A percentile compares a stretch with the other conserved stretches of the same genome.
Conservation (phyloP, 768 basidiomycete genomes). For the Xerocomellus chrysenteron region DNA sequence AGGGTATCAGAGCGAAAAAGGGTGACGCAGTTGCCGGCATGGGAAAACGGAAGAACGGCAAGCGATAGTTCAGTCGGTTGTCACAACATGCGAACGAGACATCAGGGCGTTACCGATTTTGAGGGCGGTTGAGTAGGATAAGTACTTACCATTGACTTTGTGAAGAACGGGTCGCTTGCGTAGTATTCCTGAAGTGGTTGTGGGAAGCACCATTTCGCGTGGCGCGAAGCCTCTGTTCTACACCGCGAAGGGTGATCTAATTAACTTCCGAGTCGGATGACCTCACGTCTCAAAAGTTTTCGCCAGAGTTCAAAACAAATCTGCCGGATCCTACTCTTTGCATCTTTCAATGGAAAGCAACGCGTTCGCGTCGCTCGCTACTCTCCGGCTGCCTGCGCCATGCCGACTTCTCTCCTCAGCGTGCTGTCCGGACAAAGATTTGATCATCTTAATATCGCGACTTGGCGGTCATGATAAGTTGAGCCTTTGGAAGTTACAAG, state of each 20-base stretch:
- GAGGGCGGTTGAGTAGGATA: not conserved
- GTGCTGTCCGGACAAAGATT: slow-evolving; percentile 85
- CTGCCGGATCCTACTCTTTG: not conserved
- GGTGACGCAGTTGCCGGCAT: slow-evolving; percentile 53
- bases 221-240: slow-evolving; percentile 20
- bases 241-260: slow-evolving; percentile 20
- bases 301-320: slow-evolving; percentile 1
- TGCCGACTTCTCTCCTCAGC: slow-evolving; percentile 60
- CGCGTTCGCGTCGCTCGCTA: slow-evolving; percentile 56
- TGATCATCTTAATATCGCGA: slow-evolving; percentile 65
- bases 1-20: slow-evolving; percentile 67
- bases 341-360: slow-evolving; percentile 38
- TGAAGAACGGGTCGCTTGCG: not conserved
- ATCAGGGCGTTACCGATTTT: not conserved
- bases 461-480: slow-evolving; percentile 67
- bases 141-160: not conserved
- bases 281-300: slow-evolving; percentile 11
- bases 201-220: slow-evolving; percentile 29
- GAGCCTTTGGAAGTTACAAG: slow-evolving; percentile 79
- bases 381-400: slow-evolving; percentile 53
- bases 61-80: slow-evolving; percentile 21
- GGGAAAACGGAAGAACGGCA: slow-evolving; percentile 49
- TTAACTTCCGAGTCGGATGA: slow-evolving; percentile 19
- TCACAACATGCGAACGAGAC: not conserved
- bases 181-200: slow-evolving; percentile 12